Conservation (phyloP, 2,329 filamentous ascomycete genomes). For the Sclerotinia trifoliorum region DNA sequence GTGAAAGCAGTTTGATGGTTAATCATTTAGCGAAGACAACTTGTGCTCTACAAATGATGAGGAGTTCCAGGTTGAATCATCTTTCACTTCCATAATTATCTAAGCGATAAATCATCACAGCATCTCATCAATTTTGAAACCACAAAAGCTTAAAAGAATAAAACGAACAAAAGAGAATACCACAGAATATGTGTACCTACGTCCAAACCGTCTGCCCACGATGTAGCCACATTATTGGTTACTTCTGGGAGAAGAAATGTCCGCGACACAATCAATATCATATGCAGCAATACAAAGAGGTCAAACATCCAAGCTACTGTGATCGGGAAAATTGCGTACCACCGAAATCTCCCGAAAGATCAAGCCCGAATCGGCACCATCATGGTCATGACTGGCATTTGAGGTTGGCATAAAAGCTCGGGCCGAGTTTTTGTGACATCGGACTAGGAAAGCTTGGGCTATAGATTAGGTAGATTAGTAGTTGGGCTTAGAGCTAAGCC, state of each 20-base stretch:
- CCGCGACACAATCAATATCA: conserved; percentile 1
- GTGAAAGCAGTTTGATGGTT: neutral
- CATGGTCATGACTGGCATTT: neutral
- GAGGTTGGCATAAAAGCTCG: neutral
- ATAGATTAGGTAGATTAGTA: neutral
- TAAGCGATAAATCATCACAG: neutral
- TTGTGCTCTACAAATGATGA: neutral
- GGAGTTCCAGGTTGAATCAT: neutral
- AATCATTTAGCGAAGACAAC: neutral
- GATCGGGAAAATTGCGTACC: neutral
- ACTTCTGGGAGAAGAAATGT: conserved; percentile 1
- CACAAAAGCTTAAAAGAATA: neutral
- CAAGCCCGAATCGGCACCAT: neutral
- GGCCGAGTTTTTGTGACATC: neutral
- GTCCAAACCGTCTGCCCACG: conserved; percentile 9
- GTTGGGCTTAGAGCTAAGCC: neutral
- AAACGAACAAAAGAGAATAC: neutral
- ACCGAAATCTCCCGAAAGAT: neutral
- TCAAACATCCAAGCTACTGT: neutral
- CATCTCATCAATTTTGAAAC: neutral
- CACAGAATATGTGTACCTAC: conserved; percentile 8
- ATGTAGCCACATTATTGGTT: neutral
- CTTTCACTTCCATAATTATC: neutral
- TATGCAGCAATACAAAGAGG: conserved; percentile 9
- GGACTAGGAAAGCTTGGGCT: neutral